Conservation (phyloP, 177 flowering plant genomes). For the Vitis hybrid region DNA sequence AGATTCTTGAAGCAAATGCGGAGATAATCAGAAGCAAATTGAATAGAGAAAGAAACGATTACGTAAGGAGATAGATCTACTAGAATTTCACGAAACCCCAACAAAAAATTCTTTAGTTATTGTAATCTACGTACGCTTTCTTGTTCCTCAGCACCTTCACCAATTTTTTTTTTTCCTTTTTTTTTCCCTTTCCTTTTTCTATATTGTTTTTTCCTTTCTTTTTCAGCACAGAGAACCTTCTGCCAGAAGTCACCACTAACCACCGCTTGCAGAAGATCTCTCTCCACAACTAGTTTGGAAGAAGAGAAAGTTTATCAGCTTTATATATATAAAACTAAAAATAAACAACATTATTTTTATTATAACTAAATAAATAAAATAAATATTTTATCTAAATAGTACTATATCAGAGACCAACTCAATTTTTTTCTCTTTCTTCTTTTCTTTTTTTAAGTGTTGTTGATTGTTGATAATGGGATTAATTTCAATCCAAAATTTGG, state of each 20-base stretch:
- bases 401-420: no score
- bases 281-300: constrained; percentile 10
- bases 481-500: no score
- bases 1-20: no score
- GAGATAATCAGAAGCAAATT: not conserved
- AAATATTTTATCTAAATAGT: no score
- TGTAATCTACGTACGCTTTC: constrained; percentile 11
- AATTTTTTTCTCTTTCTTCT: no score
- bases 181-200: not conserved
- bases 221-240: constrained; percentile 27
- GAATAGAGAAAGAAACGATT: not conserved
- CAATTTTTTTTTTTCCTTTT: not conserved
- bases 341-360: not conserved
- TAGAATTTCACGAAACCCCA: constrained; percentile 23
- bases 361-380: not conserved
- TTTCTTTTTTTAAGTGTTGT: no score
- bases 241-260: constrained; percentile 21
- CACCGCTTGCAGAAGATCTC: constrained; percentile 21
- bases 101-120: constrained; percentile 2
- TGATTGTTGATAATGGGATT: no score
- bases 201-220: not conserved
- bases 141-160: not conserved
- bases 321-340: not conserved
- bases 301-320: constrained; percentile 1
- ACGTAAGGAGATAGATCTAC: constrained; percentile 20